These are phyloP conservation scores for Diplocarpon mali DNA, from an alignment of 2,329 filamentous ascomycete genomes.

Conservation along the genomic window DNA sequence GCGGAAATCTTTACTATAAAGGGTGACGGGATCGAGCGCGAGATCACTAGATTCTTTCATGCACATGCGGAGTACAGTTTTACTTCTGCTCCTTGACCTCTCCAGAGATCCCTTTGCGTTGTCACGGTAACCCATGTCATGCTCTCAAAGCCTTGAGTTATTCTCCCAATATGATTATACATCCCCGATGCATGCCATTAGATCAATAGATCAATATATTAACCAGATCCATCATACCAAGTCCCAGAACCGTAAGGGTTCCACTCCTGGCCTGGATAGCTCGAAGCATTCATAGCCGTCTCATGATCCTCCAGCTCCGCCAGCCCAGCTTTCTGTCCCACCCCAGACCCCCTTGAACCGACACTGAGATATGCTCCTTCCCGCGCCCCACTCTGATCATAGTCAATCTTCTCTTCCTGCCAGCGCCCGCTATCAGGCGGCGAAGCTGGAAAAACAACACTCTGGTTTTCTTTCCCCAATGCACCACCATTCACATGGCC, in stretches of 20 bases:
- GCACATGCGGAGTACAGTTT: too few relatives aligned
- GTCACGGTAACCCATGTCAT: too few relatives aligned
- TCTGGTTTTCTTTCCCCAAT: background rate
- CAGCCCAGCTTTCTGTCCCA: slow-evolving; percentile 25
- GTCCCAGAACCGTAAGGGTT: slow-evolving; percentile 9
- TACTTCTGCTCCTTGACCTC: too few relatives aligned
- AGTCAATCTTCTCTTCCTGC: slow-evolving; percentile 40
- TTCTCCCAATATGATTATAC: background rate
- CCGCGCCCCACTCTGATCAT: slow-evolving; percentile 10
- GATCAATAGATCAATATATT: background rate
- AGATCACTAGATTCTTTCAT: too few relatives aligned
- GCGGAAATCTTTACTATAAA: too few relatives aligned
- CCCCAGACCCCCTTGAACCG: background rate
- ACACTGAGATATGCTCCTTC: background rate
- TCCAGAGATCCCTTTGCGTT: too few relatives aligned
- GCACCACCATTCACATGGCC: too few relatives aligned
- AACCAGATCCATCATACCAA: slow-evolving; percentile 10
- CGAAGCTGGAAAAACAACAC: background rate
- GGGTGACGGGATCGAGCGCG: too few relatives aligned
- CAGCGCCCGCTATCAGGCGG: background rate
- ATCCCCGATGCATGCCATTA: background rate
- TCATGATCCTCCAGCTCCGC: slow-evolving; percentile 32
- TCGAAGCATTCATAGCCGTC: slow-evolving; percentile 53
- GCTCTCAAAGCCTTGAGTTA: too few relatives aligned
- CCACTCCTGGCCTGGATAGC: slow-evolving; percentile 61